Base-by-base conservation (phyloP, 208 protist species). In the Leishmania amazonensis region DNA sequence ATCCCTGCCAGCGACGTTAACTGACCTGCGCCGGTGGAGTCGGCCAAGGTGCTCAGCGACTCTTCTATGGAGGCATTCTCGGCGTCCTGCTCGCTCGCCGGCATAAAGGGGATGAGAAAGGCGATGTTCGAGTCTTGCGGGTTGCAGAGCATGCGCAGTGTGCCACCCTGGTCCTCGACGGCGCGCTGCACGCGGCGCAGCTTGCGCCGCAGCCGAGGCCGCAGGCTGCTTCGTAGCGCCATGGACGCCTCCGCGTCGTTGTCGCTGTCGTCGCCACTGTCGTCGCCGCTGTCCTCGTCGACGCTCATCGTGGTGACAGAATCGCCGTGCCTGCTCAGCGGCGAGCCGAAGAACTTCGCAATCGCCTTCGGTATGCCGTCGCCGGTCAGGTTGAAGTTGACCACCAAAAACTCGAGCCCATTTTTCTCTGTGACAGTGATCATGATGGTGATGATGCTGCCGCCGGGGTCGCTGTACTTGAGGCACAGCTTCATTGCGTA, bases 141-240 rank as follows among this genome's bases (percentile, higher is more conserved):
- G 67, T 68, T 80, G 72, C 78, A 77, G 51, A 89, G 84, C 47
- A 96, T 88, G 60, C 85, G 85, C 79, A 97, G 86, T 65, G 88
- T 95, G 57, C 93, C 95, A 68, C 95, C 95, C 75, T 96, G 93
- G 71, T 94, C 77, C 87, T 96, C 91, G 35, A 97, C 88, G n/a
- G 87, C 88, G 19, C 62, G 67, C 38, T 86, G 88, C 71, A 95
- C 90, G 47, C 89, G 88, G 35, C 82, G 84, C 49, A 96, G 81
- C 49, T 90, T 88, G 35, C 86, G 81, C 11, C 80, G 81, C 81
- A 87, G 67, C 62, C 82, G 78, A 45, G 78, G 78, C 21, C 62
- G 60, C 81, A 81, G 62, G 38, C 53, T 19, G 70, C 31, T 79
- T 15, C 15, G 38, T 58, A 38, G 53, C 35, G 40, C 71, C 72